Base-by-base conservation (phyloP, 1,139 yeast genomes). In the Lodderomyces theae region DNA sequence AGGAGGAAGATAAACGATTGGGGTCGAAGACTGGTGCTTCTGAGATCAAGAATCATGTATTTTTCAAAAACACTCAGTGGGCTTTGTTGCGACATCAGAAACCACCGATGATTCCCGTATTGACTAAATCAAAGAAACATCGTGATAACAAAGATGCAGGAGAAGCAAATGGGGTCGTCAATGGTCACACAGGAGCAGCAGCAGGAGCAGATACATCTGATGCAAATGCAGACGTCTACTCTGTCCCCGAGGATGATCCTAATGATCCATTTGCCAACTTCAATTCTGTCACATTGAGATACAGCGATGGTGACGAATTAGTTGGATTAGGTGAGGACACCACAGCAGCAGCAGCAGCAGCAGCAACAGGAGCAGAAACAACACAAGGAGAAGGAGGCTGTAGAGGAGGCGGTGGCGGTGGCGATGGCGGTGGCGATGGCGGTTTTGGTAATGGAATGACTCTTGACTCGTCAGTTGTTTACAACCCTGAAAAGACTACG, bases 11-110 rank as follows among this genome's bases (percentile, higher is more conserved):
- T 38, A 88, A 87, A 57, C 72, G 98, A 45, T 63, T 92, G 37
- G 98, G 98, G 1, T 86, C 96, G 11, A 82, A 84, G 47, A 80
- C 90, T 33, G 98, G 98, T 17, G 98, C 98, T 0, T 83, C 95
- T 1, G 98, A 92, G 55, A 80, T 92, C 42, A 92, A 92, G 57
- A 80, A 79, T 44, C 98, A 94, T 60, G 81, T 86, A 0, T 94
- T 89, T 54, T 92, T 92, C 71, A 90, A 89, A 57, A 84, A 72
- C 53, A 82, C 89, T 1, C 96, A 89, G 57, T 92, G 98, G 98
- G 97, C 98, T 0, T 68, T 92, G 47, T 69, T 92, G 46, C 75
- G 98, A 51, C 87, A 92, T 61, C 94, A 85, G 56, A 83, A 84
- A 44, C 97, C 98, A 1, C 98, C 98, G 10, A 84, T 92, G 81